Evolutionary conservation across 1,284 basidiomycete species (phyloP), one percentile per base, ranked within the genome.

Genomic region (Macrocybe sp.): DNA sequence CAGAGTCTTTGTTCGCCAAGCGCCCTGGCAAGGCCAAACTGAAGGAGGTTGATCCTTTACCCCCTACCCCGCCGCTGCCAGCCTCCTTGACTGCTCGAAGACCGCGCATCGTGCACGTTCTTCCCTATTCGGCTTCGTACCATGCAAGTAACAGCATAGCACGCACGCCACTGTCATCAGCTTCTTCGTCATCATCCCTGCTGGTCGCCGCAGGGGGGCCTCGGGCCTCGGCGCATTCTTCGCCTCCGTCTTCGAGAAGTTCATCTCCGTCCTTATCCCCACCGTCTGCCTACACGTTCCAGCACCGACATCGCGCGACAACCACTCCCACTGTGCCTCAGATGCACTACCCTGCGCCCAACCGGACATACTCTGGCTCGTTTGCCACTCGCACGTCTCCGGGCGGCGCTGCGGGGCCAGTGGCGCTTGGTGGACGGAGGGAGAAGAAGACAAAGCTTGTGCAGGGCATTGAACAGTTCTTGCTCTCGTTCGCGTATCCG

Each of bases 381-480:
- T 39, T 35, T 29, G 7, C 43, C 3, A 29, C 30, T 28, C 29
- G 28, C 7, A 12, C 49, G 22, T 41, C 31, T 39, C 22, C 45
- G 28, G 14, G 44, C 14, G 29, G 32, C 9, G 47, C 49, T 29
- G 7, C 32, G 10, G 6, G 4, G 29, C 36, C 5, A 7, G 1
- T 7, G 36, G 14, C 37, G 12, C 7, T 22, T 16, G 16, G 32
- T 1, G 14, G 11, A 8, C 36, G 30, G 2, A 10, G 22, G 34
- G 29, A 30, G 14, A 5, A 29, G 1, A 64, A 64, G 44, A 50
- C 59, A 2, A 66, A 64, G 49, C 56, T 69, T 44, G 64, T 59
- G 4, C 61, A 66, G 37, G 59, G 60, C 43, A 63, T 69, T 32
- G 66, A 68, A 37, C 62, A 66, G 37, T 67, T 69, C 47, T 46